Evolutionary conservation across 306 rosid species (phyloP), one percentile per base, ranked within the genome.

Genomic region (Begonia peltatifolia): DNA sequence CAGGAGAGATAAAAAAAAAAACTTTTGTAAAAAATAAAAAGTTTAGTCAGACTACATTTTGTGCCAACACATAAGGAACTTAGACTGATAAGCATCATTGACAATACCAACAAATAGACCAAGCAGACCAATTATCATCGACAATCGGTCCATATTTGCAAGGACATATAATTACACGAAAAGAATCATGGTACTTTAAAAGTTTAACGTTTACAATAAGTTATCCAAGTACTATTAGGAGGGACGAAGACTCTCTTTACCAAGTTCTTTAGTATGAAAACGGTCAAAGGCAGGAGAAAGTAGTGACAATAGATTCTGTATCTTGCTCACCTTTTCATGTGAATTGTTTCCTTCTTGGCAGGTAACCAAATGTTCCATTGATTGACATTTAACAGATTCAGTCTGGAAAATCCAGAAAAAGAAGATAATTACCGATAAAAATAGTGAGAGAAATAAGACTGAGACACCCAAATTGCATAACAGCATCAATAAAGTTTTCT

Each of bases 321-420:
- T 53, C 56, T 61, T 57, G 54, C 67, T 71, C 70, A 86, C 96
- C 99, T 86, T 92, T 51, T 66, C 77, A 55, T 65, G 60, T 55
- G 76, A 60, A 42, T 51, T 76, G 62, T 74, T 62, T 13, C 67
- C 64, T 66, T 77, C 93, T 56, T 86, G 83, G 57, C 80, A 79
- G 42, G 59, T 78, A 58, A 70, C 76, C 1, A 69, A 71, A 61
- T 72, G 68, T 49, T 58, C 79, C 54, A 57, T 62, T 9, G 77
- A 58, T 61, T 80, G 88, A 46, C 64, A 80, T 55, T 82, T 75
- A 63, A 68, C 52, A 63, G 59, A 74, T 57, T 71, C 84, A 42
- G 73, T 7, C 96, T 86, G 58, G 59, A 61, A 62, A 65, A 64
- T 53, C 52, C 65, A 63, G 62, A 62, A 66, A 57, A 58, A 57